phyloP scores from a whole-genome alignment of 257 asterid species.

The Gentiana macrophylla region DNA sequence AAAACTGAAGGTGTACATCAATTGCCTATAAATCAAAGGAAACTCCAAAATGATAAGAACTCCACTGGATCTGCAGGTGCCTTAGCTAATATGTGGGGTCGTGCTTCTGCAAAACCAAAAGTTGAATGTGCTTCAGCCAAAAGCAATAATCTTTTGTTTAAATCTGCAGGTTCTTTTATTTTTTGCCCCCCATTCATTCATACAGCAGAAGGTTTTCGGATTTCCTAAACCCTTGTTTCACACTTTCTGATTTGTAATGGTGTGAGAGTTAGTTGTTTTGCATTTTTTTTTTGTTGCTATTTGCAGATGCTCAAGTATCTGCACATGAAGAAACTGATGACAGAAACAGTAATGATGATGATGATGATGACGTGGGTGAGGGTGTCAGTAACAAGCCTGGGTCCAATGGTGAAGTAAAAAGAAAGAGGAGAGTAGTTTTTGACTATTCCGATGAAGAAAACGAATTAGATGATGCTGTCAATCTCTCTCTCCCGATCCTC shows the following conservation, averaged over 20 bases:
- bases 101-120: slow-evolving; percentile 59
- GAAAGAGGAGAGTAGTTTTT: slow-evolving; percentile 79
- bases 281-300: not conserved
- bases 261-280: not conserved
- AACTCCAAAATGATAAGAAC: slow-evolving; percentile 38
- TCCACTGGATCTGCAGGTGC: slow-evolving; percentile 56
- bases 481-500: slow-evolving; percentile 70
- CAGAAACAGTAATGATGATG: slow-evolving; percentile 65
- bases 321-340: slow-evolving; percentile 46
- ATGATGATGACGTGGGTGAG: slow-evolving; percentile 11
- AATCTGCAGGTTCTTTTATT: slow-evolving; percentile 49
- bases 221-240: slow-evolving; percentile 4
- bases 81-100: slow-evolving; percentile 92
- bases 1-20: slow-evolving; percentile 43
- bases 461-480: slow-evolving; percentile 47
- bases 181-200: slow-evolving; percentile 4
- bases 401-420: slow-evolving; percentile 47
- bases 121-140: slow-evolving; percentile 32
- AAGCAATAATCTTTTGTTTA: slow-evolving; percentile 22
- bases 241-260: slow-evolving; percentile 1
- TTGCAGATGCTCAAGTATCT: slow-evolving; percentile 60
- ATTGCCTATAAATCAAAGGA: slow-evolving; percentile 38
- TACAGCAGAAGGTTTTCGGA: not conserved
- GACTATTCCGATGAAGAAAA: slow-evolving; percentile 88
- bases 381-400: slow-evolving; percentile 48